Conservation (phyloP, 495 filamentous ascomycete species). For the Talaromyces nanjingensis region DNA sequence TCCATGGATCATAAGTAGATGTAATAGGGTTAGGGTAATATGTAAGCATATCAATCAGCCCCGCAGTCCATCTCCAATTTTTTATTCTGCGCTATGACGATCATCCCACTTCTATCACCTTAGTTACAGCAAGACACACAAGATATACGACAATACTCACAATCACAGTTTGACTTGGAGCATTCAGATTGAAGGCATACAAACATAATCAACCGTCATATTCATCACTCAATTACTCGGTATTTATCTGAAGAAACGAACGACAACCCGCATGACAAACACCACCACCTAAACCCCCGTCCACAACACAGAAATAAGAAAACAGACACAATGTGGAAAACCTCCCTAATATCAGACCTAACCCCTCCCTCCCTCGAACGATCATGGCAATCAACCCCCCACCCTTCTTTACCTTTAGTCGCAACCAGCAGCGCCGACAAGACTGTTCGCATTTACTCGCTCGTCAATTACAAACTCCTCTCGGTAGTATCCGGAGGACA, state of each 20-base stretch:
- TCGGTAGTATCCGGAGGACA: constrained; percentile 80
- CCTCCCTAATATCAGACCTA: constrained; percentile 27
- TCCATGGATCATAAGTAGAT: no score
- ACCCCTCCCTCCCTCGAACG: constrained; percentile 64
- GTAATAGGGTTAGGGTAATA: not conserved
- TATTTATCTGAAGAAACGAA: not conserved
- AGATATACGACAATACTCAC: not conserved
- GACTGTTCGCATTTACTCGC: constrained; percentile 79
- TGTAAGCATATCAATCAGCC: not conserved
- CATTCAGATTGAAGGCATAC: not conserved
- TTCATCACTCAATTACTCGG: no score
- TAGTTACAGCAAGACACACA: not conserved
- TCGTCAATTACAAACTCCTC: constrained; percentile 68
- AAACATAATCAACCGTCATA: not conserved
- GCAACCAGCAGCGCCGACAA: constrained; percentile 84
- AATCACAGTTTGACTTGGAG: not conserved
- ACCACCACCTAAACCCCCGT: not conserved
- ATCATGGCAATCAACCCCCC: constrained; percentile 77
- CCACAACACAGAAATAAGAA: not conserved
- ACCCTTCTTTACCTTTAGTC: constrained; percentile 80
- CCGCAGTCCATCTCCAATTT: not conserved
- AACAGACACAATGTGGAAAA: constrained; percentile 8
- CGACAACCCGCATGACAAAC: not conserved
- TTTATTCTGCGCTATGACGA: constrained; percentile 1
- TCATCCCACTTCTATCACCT: not conserved